These are phyloP conservation scores for Cyclocybe aegerita DNA, from an alignment of 768 basidiomycete species.

Conservation along the genomic window DNA sequence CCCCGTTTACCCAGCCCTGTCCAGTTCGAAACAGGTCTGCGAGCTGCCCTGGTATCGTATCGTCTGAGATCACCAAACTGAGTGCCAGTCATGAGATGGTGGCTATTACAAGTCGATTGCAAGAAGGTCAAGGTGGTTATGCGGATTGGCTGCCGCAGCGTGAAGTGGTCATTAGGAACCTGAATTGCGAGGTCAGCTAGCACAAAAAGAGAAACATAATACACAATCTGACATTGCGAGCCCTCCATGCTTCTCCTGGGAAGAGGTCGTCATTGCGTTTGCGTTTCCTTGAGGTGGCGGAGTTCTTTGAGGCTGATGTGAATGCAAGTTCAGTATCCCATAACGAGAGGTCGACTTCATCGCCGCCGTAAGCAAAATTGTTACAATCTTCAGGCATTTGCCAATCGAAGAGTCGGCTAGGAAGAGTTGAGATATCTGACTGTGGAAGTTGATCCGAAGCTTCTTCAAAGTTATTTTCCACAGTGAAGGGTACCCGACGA, in stretches of 20 bases:
- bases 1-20: constrained; percentile 56
- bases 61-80: constrained; percentile 69
- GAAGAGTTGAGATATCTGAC: constrained; percentile 43
- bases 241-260: constrained; percentile 80
- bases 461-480: constrained; percentile 7
- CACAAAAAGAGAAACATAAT: neutral
- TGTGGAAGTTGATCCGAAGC: constrained; percentile 1
- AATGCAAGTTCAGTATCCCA: constrained; percentile 70
- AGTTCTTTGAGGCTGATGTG: constrained; percentile 26
- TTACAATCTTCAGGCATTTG: constrained; percentile 48
- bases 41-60: constrained; percentile 74
- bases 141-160: constrained; percentile 76
- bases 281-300: constrained; percentile 46
- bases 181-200: constrained; percentile 20
- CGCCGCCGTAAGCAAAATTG: constrained; percentile 79
- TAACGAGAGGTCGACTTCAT: constrained; percentile 82
- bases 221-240: constrained; percentile 66
- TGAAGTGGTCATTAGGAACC: constrained; percentile 74
- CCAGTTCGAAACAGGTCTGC: constrained; percentile 71
- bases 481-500: constrained; percentile 40
- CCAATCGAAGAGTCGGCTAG: constrained; percentile 72
- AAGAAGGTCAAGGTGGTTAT: constrained; percentile 70
- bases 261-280: constrained; percentile 59
- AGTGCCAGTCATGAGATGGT: constrained; percentile 70
- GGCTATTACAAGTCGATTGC: constrained; percentile 32